Conservation (phyloP, 345 rosid genomes). For the Bruguiera gymnorhiza region DNA sequence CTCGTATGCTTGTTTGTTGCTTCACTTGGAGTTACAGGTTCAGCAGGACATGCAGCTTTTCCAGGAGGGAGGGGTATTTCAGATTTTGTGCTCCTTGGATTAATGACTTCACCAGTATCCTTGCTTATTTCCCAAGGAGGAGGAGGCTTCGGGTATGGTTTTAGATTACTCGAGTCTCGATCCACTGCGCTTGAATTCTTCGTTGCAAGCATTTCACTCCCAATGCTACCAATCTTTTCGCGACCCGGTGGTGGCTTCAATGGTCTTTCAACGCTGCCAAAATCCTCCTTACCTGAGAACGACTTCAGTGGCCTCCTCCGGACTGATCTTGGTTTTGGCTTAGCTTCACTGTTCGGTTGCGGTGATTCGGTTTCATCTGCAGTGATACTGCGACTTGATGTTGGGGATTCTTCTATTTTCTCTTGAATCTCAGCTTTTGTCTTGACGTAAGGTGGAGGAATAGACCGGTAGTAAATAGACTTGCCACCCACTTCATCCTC, state of each 20-base stretch:
- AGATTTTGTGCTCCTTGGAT: conserved; percentile 20
- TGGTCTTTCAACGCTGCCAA: conserved; percentile 6
- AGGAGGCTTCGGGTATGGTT: conserved; percentile 16
- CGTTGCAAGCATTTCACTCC: background rate
- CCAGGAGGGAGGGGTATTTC: conserved; percentile 24
- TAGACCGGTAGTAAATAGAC: conserved; percentile 34
- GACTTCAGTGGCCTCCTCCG: conserved; percentile 44
- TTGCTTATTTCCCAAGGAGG: conserved; percentile 15
- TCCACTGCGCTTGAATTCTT: conserved; percentile 11
- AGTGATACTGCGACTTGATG: conserved; percentile 14
- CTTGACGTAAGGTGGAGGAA: conserved; percentile 55
- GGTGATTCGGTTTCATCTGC: conserved; percentile 14
- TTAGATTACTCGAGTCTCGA: conserved; percentile 7
- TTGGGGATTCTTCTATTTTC: conserved; percentile 21
- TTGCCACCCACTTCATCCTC: conserved; percentile 39
- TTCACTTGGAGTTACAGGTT: conserved; percentile 5
- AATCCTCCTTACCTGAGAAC: conserved; percentile 22
- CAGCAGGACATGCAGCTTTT: conserved; percentile 17
- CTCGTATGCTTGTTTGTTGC: conserved; percentile 22
- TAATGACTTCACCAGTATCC: background rate
- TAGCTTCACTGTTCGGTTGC: conserved; percentile 24
- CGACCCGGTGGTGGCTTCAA: conserved; percentile 24
- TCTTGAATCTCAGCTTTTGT: conserved; percentile 27
- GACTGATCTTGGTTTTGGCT: conserved; percentile 65
- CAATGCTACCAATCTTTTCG: background rate